Evolutionary conservation across 805 yeast genomes (phyloP), one percentile per base, ranked within the genome.

Genomic region (Starmerella cellae): DNA sequence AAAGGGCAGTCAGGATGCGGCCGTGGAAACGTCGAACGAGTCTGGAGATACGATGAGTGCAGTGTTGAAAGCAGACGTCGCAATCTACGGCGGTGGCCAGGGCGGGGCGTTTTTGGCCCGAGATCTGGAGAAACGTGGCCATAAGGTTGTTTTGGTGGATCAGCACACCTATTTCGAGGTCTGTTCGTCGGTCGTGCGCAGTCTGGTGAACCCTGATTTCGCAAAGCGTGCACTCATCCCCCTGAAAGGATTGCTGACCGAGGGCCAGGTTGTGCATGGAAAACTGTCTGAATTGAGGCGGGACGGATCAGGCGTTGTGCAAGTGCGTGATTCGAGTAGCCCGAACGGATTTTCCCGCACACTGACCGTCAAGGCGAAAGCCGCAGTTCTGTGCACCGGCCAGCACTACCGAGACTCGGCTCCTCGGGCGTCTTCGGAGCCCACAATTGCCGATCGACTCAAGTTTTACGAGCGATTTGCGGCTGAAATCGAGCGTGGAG

Each of bases 21-120:
- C n/a, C n/a, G n/a, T n/a, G n/a, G n/a, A n/a, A n/a, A n/a, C n/a
- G n/a, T n/a, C n/a, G n/a, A n/a, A n/a, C n/a, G n/a, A n/a, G n/a
- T n/a, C n/a, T n/a, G n/a, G n/a, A n/a, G n/a, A n/a, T n/a, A n/a
- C n/a, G n/a, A n/a, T n/a, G 28, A 13, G 13, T 24, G 13, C 8
- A 9, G 28, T 34, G 24, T 32, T 31, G 14, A 22, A 32, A 14
- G 35, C 11, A 20, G 43, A 41, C 26, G 43, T 41, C 5, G 43
- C 31, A 19, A 22, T 41, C 18, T 41, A 41, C 33, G 43, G 43
- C 24, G 43, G 43, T 4, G 43, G 43, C 35, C 43, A 41, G 23
- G 39, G 37, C 20, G 43, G 43, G 4, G 39, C 35, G 10, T 10
- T 41, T 19, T 16, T 35, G 23, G 43, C 39, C 16, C 26, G 29